Base-by-base conservation (phyloP, 2,329 filamentous ascomycete genomes). In the Fusarium sublunatum region DNA sequence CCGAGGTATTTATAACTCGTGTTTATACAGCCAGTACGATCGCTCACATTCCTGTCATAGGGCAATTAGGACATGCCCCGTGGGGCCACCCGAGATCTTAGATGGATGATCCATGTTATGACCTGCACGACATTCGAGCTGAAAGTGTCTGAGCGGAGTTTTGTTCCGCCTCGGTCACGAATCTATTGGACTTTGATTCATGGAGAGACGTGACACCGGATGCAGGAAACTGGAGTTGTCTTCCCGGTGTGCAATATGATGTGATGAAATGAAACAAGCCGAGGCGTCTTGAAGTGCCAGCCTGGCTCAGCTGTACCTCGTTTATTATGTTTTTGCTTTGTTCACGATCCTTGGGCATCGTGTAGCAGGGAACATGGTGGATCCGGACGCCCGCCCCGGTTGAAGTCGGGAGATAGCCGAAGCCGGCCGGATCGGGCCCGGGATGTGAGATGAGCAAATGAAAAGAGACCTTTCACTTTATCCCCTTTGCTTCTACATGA, bases 91-190 rank as follows among this genome's bases (percentile, higher is more conserved):
- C 41, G 51, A 53, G 48, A 63, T 63, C 45, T 34, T 59, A 52
- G 57, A 53, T 61, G 64, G 63, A 38, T 66, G 35, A 64, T 58
- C 64, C 63, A 66, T 66, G 64, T 64, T 31, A 44, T 19, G 36
- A 38, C 24, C 26, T 49, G 46, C 58, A 59, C 43, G 38, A 47
- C 58, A 66, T 47, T 11, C 10, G 24, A 56, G 63, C 63, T 64
- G 63, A 64, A 22, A 10, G n/a, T 39, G 45, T 50, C 12, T 34
- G 31, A 34, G 31, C 3, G 59, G 45, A 25, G 2, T 5, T 40
- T 15, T 58, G 46, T 53, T 49, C 61, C 61, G 47, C 63, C n/a
- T 25, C n/a, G 34, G 24, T 44, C 45, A 34, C 45, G 22, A 42
- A 32, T 35, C 45, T 38, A 61, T 58, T 56, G 58, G 61, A 10